Base-by-base conservation (phyloP, 2,329 filamentous ascomycete species). In the Epichloe brachyelytri region DNA sequence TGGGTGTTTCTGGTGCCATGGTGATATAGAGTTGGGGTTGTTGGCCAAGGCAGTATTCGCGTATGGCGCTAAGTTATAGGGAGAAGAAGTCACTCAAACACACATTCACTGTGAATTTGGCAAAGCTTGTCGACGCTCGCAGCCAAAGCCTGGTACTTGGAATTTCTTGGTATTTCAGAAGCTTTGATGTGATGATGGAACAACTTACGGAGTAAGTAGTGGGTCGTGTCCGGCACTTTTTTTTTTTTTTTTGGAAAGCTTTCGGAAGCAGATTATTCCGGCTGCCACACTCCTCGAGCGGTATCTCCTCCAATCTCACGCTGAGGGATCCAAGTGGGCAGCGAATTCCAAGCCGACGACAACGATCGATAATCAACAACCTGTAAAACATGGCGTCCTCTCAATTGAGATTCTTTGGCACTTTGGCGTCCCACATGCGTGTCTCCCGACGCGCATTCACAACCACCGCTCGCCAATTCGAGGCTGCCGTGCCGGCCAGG, bases 1-100 rank as follows among this genome's bases (percentile, higher is more conserved):
- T 78, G 45, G 79, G 73, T 54, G 73, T 81, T 62, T 74, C 69
- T 54, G 75, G 68, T 58, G 75, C 67, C 66, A 76, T 75, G 46
- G 8, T 57, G 45, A 49, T 22, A 10, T 6, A 19, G 5, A 22
- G 30, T 14, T 36, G n/a, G 17, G 10, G 8, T 19, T 5, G 14
- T 33, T 10, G 4, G 11, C 5, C 14, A 12, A 11, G 7, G 14
- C 26, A n/a, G 17, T 14, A 14, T n/a, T 20, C 20, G n/a, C 3
- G 14, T 36, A 15, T 14, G 12, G 20, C 1, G 22, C 4, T 7
- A 19, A 47, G 3, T 30, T 3, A 26, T 8, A n/a, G 19, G 7
- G 10, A 36, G 17, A n/a, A 37, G n/a, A 14, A 37, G 37, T 10
- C 11, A 26, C 19, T 22, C 17, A 46, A 37, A 6, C 15, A 20